A percentile compares a stretch with the other conserved stretches of the same genome.
phyloP scores from a whole-genome alignment of 1,139 yeast genomes.

The Blastobotrys niveus region DNA sequence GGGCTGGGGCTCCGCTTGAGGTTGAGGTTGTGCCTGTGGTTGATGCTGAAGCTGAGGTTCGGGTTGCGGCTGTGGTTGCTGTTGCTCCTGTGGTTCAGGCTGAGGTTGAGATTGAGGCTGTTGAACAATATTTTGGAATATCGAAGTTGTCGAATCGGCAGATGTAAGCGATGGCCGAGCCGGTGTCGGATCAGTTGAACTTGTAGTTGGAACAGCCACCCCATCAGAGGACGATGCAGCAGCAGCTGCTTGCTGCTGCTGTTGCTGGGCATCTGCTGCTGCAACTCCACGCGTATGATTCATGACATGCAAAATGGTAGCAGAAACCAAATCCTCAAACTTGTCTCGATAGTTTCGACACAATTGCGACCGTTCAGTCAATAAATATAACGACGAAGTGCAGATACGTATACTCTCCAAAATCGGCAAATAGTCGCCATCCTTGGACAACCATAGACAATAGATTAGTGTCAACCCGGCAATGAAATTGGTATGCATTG shows the following conservation, averaged over 20 bases:
- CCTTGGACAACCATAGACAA: slow-evolving; percentile 56
- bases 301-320: slow-evolving; percentile 39
- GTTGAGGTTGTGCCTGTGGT: background rate
- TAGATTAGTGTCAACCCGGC: slow-evolving; percentile 59
- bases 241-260: background rate
- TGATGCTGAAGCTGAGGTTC: background rate
- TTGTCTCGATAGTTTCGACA: slow-evolving; percentile 55
- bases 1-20: background rate
- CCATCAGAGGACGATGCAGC: background rate
- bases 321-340: slow-evolving; percentile 54
- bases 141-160: slow-evolving; percentile 15
- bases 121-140: slow-evolving; percentile 14
- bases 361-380: slow-evolving; percentile 57
- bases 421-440: slow-evolving; percentile 30
- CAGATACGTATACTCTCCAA: slow-evolving; percentile 56
- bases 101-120: slow-evolving; percentile 3
- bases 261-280: too few species aligned
- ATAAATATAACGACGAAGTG: slow-evolving; percentile 51
- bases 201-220: background rate
- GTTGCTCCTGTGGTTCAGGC: slow-evolving; percentile 4
- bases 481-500: slow-evolving; percentile 56
- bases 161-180: slow-evolving; percentile 11
- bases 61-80: background rate
- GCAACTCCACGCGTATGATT: slow-evolving; percentile 21
- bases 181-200: background rate